Conservation (phyloP, 768 basidiomycete species). For the Boletus rex-veris region DNA sequence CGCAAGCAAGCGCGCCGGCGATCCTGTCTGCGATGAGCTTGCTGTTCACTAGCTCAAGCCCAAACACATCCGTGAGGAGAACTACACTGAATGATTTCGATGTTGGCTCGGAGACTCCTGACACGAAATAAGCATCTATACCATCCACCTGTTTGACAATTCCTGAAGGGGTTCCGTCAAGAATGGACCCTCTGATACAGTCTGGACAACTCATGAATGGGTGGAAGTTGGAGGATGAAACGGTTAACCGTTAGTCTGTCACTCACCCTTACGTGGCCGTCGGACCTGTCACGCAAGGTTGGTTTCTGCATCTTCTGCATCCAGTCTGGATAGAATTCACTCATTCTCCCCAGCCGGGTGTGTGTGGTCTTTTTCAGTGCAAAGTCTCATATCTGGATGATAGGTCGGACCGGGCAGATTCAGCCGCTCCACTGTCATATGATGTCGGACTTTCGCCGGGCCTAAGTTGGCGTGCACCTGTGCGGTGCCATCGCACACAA, state of each 20-base stretch:
- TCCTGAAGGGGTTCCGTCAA: conserved; percentile 47
- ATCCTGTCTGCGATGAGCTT: conserved; percentile 57
- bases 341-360: too few species aligned
- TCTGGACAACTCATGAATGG: conserved; percentile 7
- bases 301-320: too few species aligned
- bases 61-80: conserved; percentile 56
- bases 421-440: too few species aligned
- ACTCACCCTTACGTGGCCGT: too few species aligned
- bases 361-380: too few species aligned
- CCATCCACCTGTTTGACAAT: conserved; percentile 33
- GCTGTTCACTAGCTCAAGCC: conserved; percentile 47
- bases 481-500: not conserved
- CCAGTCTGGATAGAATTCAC: too few species aligned
- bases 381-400: too few species aligned
- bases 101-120: conserved; percentile 11
- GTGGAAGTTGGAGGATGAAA: not conserved
- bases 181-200: conserved; percentile 41
- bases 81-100: conserved; percentile 39
- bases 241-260: too few species aligned
- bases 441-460: too few species aligned
- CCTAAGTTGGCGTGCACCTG: not conserved
- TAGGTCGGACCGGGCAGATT: too few species aligned
- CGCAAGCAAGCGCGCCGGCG: conserved; percentile 46
- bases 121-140: conserved; percentile 40
- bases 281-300: too few species aligned